Evolutionary conservation across 495 filamentous ascomycete genomes (phyloP), one percentile per base, ranked within the genome.

Genomic region (Parathielavia appendiculata): DNA sequence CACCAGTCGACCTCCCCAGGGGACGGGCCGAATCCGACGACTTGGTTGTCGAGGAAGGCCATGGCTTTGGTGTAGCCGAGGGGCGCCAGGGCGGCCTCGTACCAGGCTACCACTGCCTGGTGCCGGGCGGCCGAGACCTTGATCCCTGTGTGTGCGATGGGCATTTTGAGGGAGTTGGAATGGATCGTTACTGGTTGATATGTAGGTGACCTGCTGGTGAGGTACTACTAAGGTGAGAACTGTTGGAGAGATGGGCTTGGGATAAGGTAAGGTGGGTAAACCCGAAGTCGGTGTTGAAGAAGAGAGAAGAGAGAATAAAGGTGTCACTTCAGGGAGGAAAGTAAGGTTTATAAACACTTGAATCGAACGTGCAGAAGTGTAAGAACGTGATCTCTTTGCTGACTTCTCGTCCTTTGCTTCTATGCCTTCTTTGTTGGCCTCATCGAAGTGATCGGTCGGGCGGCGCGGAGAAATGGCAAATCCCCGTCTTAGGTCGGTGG

Each of bases 101-200:
- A 68, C 50, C 53, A 68, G 6, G 54, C 55, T 2, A 68, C 43
- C 35, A 58, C 35, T 5, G 40, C 49, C 14, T 51, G 14, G 57
- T 53, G 40, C 10, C 34, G 36, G 36, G 51, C 47, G 11, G 57
- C 41, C 41, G 63, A 12, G 54, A 43, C 34, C 7, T 39, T 51
- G 58, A 68, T 60, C 41, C 63, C 65, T 1, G 60, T 59, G 60
- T 68, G 65, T 23, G 56, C 36, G 54, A 68, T 68, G 40, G 49
- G 39, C 63, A 68, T 68, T 54, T 63, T 66, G 34, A 19, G 22
- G 20, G 26, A 20, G 5, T 41, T 9, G 43, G 43, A 20, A n/a
- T 38, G 30, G 51, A 1, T 23, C 9, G 17, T 0, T 11, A 23
- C 19, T 46, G 22, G 17, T n/a, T n/a, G n/a, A n/a, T n/a, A n/a